A percentile compares a stretch with the other conserved stretches of the same genome.
Conservation (phyloP, 139 green algal genomes). For the Ostreobium quekettii region DNA sequence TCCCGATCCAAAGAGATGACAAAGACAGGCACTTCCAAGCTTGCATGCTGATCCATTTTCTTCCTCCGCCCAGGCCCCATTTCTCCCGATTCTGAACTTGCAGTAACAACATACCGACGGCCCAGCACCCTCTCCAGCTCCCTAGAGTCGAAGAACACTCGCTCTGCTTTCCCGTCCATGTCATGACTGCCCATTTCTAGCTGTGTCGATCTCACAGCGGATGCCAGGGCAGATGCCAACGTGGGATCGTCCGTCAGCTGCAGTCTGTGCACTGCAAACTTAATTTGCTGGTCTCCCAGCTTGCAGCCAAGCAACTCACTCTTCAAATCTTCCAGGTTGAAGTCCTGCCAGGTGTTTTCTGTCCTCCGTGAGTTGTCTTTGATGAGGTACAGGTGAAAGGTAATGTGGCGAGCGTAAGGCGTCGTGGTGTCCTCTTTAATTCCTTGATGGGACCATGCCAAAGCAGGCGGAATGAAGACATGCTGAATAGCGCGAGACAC, state of each 20-base stretch:
- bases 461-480: slow-evolving; percentile 51
- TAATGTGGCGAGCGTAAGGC: slow-evolving; percentile 29
- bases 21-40: slow-evolving; percentile 49
- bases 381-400: slow-evolving; percentile 33
- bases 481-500: slow-evolving; percentile 44
- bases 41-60: slow-evolving; percentile 2
- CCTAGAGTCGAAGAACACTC: slow-evolving; percentile 9
- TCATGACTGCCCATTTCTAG: background rate
- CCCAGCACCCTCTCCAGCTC: background rate
- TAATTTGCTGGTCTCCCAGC: slow-evolving; percentile 27
- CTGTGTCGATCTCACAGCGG: slow-evolving; percentile 12
- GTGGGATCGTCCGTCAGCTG: slow-evolving; percentile 33
- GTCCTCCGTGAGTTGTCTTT: slow-evolving; percentile 21
- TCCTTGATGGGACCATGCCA: slow-evolving; percentile 34
- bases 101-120: background rate
- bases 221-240: slow-evolving; percentile 29
- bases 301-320: slow-evolving; percentile 22
- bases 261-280: slow-evolving; percentile 19
- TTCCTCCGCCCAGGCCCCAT: no score
- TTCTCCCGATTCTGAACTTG: background rate
- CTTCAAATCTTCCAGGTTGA: slow-evolving; percentile 37
- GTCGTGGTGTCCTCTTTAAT: slow-evolving; percentile 2
- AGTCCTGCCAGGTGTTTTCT: slow-evolving; percentile 5
- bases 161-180: background rate
- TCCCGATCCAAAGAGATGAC: slow-evolving; percentile 44